Percentiles rank a stretch among this genome's conserved stretches.
These are phyloP conservation scores for Aspergillus quadrilineatus DNA, from an alignment of 2,329 filamentous ascomycete species.

Conservation along the genomic window DNA sequence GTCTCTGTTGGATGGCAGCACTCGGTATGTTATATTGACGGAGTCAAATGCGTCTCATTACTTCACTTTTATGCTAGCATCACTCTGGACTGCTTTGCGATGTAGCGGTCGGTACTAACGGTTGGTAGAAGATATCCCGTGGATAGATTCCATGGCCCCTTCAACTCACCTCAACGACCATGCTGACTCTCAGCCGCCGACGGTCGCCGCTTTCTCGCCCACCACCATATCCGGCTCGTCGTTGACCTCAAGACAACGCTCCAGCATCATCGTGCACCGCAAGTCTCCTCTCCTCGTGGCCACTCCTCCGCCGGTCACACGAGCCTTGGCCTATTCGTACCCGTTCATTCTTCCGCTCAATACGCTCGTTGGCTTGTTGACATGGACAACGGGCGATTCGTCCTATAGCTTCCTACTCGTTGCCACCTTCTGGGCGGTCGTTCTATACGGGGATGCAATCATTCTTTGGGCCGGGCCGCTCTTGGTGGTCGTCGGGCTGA, in stretches of 20 bases:
- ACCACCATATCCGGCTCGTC: conserved; percentile 69
- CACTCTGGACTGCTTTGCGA: not conserved
- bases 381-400: conserved; percentile 89
- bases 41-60: not conserved
- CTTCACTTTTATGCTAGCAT: conserved; percentile 5
- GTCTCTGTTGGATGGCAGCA: conserved; percentile 51
- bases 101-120: conserved; percentile 26
- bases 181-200: conserved; percentile 59
- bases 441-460: conserved; percentile 83
- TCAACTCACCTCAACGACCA: conserved; percentile 40
- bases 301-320: conserved; percentile 90
- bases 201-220: conserved; percentile 87
- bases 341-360: conserved; percentile 90
- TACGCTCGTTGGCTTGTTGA: conserved; percentile 77
- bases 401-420: conserved; percentile 97
- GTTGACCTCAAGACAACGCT: conserved; percentile 71
- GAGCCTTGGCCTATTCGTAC: conserved; percentile 92
- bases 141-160: conserved; percentile 55
- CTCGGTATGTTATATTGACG: conserved; percentile 40
- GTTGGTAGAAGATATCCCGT: conserved; percentile 48
- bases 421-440: conserved; percentile 77
- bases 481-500: conserved; percentile 73
- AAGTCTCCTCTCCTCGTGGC: conserved; percentile 91
- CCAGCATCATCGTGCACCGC: conserved; percentile 92
- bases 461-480: conserved; percentile 80